Evolutionary conservation across 306 rosid genomes (phyloP).

Genomic region (Lupinus albus): DNA sequence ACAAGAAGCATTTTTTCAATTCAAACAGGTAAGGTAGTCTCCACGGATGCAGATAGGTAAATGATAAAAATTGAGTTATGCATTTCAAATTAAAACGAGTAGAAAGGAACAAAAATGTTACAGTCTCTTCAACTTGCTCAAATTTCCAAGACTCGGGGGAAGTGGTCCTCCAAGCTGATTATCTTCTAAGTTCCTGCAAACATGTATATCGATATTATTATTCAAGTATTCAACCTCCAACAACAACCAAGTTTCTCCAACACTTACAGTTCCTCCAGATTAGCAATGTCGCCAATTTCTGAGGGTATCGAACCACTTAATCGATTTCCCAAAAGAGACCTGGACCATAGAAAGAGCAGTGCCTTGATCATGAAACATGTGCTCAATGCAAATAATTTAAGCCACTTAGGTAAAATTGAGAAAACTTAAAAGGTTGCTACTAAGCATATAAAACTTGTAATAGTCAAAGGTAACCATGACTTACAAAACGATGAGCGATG

Average conservation of each 20-base stretch:
- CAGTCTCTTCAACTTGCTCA: conserved; percentile 62
- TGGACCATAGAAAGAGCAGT: conserved; percentile 28
- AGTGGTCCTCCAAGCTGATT: conserved; percentile 65
- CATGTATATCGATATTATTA: conserved; percentile 12
- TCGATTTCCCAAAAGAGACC: conserved; percentile 56
- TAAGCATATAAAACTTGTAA: neutral
- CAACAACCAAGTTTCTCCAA: neutral
- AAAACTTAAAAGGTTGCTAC: neutral
- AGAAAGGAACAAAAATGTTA: conserved; percentile 44
- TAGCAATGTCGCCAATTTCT: conserved; percentile 49
- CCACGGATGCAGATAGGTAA: too few relatives aligned
- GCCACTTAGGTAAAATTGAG: neutral
- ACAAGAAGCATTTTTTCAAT: too few relatives aligned
- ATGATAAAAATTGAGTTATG: neutral
- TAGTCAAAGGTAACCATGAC: conserved; percentile 35
- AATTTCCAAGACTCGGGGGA: conserved; percentile 60
- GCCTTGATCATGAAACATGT: neutral
- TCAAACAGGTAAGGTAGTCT: too few relatives aligned
- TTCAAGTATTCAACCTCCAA: neutral
- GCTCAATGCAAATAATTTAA: neutral
- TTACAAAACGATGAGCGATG: conserved; percentile 57
- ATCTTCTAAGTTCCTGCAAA: conserved; percentile 62
- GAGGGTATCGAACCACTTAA: conserved; percentile 52
- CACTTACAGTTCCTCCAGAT: conserved; percentile 55
- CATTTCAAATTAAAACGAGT: neutral